A percentile compares a stretch with the other conserved stretches of the same genome.
Conservation (phyloP, 192 early-diverging fungal species). For the Nowakowskiella sp. region DNA sequence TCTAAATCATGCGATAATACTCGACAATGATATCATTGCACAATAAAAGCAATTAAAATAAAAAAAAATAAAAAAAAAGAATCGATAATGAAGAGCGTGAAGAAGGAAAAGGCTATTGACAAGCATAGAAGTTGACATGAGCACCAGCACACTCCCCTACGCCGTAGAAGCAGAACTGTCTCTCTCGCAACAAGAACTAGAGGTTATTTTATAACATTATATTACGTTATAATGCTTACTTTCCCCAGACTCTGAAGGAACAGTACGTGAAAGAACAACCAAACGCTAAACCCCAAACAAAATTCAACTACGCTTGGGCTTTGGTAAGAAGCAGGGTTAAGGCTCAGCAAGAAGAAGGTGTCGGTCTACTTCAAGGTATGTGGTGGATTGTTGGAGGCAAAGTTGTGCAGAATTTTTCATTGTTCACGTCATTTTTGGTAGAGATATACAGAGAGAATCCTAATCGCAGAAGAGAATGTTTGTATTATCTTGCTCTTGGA, state of each 20-base stretch:
- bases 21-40: too few relatives aligned
- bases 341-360: slow-evolving; percentile 65
- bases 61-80: too few relatives aligned
- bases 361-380: slow-evolving; percentile 65
- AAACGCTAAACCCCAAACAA: slow-evolving; percentile 71
- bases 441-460: slow-evolving; percentile 82
- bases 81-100: too few relatives aligned
- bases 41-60: too few relatives aligned
- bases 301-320: slow-evolving; percentile 97
- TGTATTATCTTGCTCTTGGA: slow-evolving; percentile 89
- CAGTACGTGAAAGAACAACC: slow-evolving; percentile 49
- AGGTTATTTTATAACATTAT: too few relatives aligned
- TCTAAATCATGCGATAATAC: too few relatives aligned
- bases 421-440: slow-evolving; percentile 22
- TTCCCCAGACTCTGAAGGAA: slow-evolving; percentile 9
- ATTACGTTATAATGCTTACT: too few relatives aligned
- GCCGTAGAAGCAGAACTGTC: slow-evolving; percentile 21
- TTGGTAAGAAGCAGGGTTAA: slow-evolving; percentile 53
- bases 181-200: slow-evolving; percentile 14
- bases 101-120: too few relatives aligned
- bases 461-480: slow-evolving; percentile 82
- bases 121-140: too few relatives aligned
- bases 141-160: too few relatives aligned
- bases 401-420: background rate
- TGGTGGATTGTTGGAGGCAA: background rate